Evolutionary conservation across 371 early-diverging fungal species (phyloP), one percentile per base, ranked within the genome.

Genomic region (Agmasoma carcini): DNA sequence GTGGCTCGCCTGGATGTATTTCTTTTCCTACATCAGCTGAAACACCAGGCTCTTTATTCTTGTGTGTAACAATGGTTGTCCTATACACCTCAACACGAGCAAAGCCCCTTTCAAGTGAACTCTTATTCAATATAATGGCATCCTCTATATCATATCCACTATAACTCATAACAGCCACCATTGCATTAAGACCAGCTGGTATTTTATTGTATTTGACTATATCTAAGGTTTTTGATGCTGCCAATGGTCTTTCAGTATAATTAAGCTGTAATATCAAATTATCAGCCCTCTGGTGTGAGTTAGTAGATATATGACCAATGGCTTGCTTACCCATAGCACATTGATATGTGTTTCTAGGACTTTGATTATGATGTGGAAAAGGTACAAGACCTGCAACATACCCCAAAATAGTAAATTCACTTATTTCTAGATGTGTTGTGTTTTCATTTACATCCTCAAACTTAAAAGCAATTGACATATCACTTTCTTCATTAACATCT

Each of bases 251-350:
- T 70, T 93, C 92, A 27, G 96, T 87, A 72, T 95, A 93, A 40
- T 84, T 83, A 82, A 96, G 82, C 39, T 92, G 74, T 74, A 95
- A 87, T 36, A 90, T 79, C 45, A 90, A 74, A 1, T 93, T 91
- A 77, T 99, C 97, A 62, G 90, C 88, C 65, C 97, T 83, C 57
- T 83, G 81, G 59, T 88, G 74, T 70, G 90, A 87, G 72, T 94
- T 94, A 64, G 87, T 87, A 7, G 85, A 87, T 61, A 91, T 90
- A 17, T 86, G 83, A 27, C 96, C 96, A 55, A 96, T 93, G 44
- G 96, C 96, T 77, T 99, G 97, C 78, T 99, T 99, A 71, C 95
- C 96, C 99, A 99, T 99, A 71, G 96, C 96, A 71, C 91, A 96
- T 78, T 90, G 90, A 68, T 83, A 87, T 27, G 96, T 97, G 78